Evolutionary conservation across 2,329 filamentous ascomycete species (phyloP), one percentile per base, ranked within the genome.

Genomic region (Helicocarpus griseus): DNA sequence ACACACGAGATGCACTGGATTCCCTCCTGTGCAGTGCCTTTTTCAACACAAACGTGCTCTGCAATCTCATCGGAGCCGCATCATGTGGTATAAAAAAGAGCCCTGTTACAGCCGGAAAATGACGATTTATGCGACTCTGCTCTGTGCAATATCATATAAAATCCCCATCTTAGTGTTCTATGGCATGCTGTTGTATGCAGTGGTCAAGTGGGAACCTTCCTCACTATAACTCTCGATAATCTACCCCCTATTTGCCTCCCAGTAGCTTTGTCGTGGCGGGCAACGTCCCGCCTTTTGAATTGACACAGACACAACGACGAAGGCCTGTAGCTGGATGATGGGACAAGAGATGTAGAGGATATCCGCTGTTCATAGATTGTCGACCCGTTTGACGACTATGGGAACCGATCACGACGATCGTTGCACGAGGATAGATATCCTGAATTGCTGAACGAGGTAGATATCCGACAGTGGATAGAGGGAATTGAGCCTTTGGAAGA

Each of bases 241-340:
- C 40, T 53, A 24, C 53, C 54, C 17, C 49, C 56, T 2, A 35
- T 58, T 33, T 55, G 43, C 29, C 54, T 57, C 9, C 28, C 40
- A n/a, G 50, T 51, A 22, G 54, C 52, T 13, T 52, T 56, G 21
- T 60, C 57, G 17, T 7, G 19, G 28, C 21, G 9, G n/a, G 57
- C 57, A 43, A 60, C 57, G 28, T 60, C 57, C 3, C 49, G 58
- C 8, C 45, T 62, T 29, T 58, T 61, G 40, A 61, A 60, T 48
- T 62, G 60, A 59, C 59, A 62, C 45, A 51, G 57, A 55, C 22
- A 28, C 24, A 54, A 57, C 36, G 57, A 60, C 29, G 55, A 59
- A 49, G 59, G 56, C 11, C 43, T 62, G 9, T 62, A 56, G 58
- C 57, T 60, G 19, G 59, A 61, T 52, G 56, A 60, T 35, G 57